Evolutionary conservation across 192 early-diverging fungal species (phyloP).

Genomic region (Linderina pennispora): DNA sequence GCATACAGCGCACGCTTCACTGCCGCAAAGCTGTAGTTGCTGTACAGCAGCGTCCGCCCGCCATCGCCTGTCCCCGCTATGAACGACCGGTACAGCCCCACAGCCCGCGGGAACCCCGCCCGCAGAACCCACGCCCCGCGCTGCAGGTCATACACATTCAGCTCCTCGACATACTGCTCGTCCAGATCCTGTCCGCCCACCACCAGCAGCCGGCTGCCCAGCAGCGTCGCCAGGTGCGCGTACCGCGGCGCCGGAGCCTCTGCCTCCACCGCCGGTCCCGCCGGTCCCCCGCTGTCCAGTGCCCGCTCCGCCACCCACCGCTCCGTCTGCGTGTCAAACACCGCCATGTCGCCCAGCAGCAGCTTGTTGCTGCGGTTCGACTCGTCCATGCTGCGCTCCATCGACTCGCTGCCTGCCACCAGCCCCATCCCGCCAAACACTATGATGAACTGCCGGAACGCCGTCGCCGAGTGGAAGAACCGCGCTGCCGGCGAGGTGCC

Average conservation of each 20-base stretch:
- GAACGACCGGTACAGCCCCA: conserved; percentile 74
- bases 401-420: conserved; percentile 20
- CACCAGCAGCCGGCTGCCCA: conserved; percentile 58
- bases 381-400: conserved; percentile 17
- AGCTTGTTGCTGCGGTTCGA: conserved; percentile 49
- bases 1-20: conserved; percentile 70
- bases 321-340: conserved; percentile 54
- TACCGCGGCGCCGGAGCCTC: conserved; percentile 63
- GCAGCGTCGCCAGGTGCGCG: conserved; percentile 65
- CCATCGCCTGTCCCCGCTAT: conserved; percentile 54
- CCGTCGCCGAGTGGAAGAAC: conserved; percentile 72
- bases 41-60: conserved; percentile 62
- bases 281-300: conserved; percentile 1
- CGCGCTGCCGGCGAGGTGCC: conserved; percentile 41
- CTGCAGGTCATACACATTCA: conserved; percentile 71
- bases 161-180: conserved; percentile 71
- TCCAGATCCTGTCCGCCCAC: conserved; percentile 74
- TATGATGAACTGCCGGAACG: conserved; percentile 56
- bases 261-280: conserved; percentile 18
- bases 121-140: conserved; percentile 60
- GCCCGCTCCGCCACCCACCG: conserved; percentile 43
- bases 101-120: conserved; percentile 63
- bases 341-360: conserved; percentile 63
- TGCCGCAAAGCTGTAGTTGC: conserved; percentile 70
- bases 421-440: conserved; percentile 81